These are phyloP conservation scores for Fusarium pseudocircinatum DNA, from an alignment of 2,329 filamentous ascomycete genomes.

Conservation along the genomic window DNA sequence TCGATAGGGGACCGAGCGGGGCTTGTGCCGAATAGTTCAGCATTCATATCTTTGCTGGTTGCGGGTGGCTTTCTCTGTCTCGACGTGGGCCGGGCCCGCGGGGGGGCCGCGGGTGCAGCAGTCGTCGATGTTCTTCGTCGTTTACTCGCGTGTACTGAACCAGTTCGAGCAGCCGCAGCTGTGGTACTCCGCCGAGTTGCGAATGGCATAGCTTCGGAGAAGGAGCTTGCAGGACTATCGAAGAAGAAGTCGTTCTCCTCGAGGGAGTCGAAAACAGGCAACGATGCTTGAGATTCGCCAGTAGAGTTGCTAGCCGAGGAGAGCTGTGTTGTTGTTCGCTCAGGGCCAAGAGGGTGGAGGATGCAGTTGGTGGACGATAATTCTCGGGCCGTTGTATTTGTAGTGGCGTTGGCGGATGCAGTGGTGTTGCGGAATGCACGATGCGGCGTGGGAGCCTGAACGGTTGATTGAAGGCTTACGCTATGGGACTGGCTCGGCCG, in stretches of 20 bases:
- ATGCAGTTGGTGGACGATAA: conserved; percentile 36
- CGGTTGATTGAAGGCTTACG: conserved; percentile 18
- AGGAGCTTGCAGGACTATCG: conserved; percentile 42
- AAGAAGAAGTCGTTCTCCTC: conserved; percentile 39
- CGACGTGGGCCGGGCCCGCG: conserved; percentile 10
- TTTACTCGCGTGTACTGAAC: conserved; percentile 36
- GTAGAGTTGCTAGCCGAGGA: conserved; percentile 35
- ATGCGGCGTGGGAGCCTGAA: conserved; percentile 35
- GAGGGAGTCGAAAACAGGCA: conserved; percentile 44
- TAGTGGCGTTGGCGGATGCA: neutral
- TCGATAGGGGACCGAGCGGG: conserved; percentile 17
- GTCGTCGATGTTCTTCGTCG: conserved; percentile 39
- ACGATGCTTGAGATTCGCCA: conserved; percentile 40
- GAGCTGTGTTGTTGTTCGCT: conserved; percentile 37
- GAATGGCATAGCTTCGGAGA: conserved; percentile 46
- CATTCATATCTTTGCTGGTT: conserved; percentile 26
- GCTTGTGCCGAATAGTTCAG: conserved; percentile 44
- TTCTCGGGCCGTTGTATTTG: conserved; percentile 18
- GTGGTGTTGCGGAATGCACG: conserved; percentile 13
- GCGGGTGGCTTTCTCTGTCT: conserved; percentile 13
- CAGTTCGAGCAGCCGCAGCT: conserved; percentile 20
- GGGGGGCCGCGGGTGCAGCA: neutral
- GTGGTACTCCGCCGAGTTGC: conserved; percentile 29
- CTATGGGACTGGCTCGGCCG: conserved; percentile 19
- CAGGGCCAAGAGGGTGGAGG: conserved; percentile 22